These are phyloP conservation scores for Trichoderma harzianum DNA, from an alignment of 2,329 filamentous ascomycete genomes.

Conservation along the genomic window DNA sequence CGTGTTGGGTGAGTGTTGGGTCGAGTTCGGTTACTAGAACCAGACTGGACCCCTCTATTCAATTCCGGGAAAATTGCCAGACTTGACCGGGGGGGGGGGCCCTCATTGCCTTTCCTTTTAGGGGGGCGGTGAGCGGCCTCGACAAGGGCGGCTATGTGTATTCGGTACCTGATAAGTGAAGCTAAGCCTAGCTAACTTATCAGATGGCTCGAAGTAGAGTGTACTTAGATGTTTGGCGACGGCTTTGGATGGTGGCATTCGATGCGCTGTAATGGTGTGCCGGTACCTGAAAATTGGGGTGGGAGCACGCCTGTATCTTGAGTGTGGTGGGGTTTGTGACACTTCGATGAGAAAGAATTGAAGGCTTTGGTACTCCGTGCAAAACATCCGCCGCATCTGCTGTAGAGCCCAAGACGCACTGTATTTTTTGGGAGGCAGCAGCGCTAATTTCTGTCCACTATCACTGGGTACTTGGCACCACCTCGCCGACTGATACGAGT, in stretches of 20 bases:
- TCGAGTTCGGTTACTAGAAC: not conserved
- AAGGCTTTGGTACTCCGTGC: not conserved
- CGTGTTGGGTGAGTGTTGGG: not conserved
- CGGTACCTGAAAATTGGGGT: conserved; percentile 6
- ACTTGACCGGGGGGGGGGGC: not conserved
- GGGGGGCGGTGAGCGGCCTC: not conserved
- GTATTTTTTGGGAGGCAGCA: not conserved
- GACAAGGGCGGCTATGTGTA: not conserved
- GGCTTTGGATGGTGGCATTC: not conserved
- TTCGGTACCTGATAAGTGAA: not conserved
- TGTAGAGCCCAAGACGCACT: not conserved
- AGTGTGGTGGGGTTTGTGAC: not conserved
- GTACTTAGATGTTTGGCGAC: not conserved
- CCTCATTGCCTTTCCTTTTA: not conserved
- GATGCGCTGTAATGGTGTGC: not conserved
- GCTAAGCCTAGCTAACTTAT: not conserved
- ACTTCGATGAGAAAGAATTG: not conserved
- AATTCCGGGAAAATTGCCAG: not conserved
- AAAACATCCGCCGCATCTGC: fast-evolving
- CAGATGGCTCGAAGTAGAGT: not conserved
- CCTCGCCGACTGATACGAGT: not conserved
- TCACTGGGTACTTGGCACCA: not conserved
- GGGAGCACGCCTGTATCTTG: not conserved
- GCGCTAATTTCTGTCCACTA: not conserved
- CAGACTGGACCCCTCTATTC: conserved; percentile 4